Conservation (phyloP, 2,329 filamentous ascomycete species). For the Trichoderma sp. region DNA sequence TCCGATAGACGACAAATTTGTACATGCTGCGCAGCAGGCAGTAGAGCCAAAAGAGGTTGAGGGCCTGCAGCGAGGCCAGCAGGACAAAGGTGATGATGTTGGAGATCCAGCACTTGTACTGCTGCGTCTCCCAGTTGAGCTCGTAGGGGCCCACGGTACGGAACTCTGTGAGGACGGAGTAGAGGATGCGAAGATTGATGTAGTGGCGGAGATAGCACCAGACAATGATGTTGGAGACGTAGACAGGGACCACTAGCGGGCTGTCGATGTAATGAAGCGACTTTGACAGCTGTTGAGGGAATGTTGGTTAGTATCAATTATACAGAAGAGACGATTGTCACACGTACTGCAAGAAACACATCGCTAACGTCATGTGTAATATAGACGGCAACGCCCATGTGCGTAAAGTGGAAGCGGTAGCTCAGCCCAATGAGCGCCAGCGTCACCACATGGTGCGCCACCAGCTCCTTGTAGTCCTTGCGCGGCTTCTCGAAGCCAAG, state of each 20-base stretch:
- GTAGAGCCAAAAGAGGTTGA: constrained; percentile 79
- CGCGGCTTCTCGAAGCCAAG: constrained; percentile 85
- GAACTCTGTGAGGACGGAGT: constrained; percentile 71
- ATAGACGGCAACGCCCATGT: constrained; percentile 91
- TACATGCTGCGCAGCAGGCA: constrained; percentile 72
- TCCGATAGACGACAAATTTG: constrained; percentile 60
- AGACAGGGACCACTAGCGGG: constrained; percentile 73
- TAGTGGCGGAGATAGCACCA: constrained; percentile 92
- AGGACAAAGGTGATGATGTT: constrained; percentile 65
- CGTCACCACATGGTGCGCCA: constrained; percentile 86
- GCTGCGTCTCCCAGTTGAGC: constrained; percentile 70
- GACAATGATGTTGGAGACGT: constrained; percentile 71
- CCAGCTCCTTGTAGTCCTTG: constrained; percentile 91
- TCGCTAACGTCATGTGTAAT: constrained; percentile 90
- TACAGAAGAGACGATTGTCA: background rate
- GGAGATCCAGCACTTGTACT: constrained; percentile 71
- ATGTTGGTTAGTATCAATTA: background rate
- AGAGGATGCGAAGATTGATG: constrained; percentile 73
- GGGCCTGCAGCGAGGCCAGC: constrained; percentile 64
- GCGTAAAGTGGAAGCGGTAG: constrained; percentile 93
- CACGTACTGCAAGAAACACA: constrained; percentile 77
- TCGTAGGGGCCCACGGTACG: constrained; percentile 69
- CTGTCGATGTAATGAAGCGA: constrained; percentile 84
- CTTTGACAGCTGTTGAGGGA: constrained; percentile 60
- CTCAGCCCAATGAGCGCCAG: constrained; percentile 76